Base-by-base conservation (phyloP, 2,329 filamentous ascomycete species). In the Colletotrichum cuscutae region DNA sequence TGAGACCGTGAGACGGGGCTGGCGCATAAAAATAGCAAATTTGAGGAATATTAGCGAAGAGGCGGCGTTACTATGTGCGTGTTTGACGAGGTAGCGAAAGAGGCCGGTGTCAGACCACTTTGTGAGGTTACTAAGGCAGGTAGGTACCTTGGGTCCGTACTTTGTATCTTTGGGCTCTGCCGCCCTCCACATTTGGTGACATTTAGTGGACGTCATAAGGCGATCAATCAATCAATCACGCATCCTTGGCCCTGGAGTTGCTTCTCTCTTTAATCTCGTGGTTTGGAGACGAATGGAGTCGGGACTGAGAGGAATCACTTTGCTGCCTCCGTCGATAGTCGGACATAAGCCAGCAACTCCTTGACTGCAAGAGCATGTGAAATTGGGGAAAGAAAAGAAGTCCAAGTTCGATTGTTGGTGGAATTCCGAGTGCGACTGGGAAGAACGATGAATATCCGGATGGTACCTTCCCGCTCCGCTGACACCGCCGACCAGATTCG, bases 91-190 rank as follows among this genome's bases (percentile, higher is more conserved):
- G 42, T n/a, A 49, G 42, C 42, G 56, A 37, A 57, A 61, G 57
- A 65, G 49, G 32, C 66, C 46, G 61, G 65, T 65, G 67, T 73
- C 71, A 73, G 66, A 73, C 60, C 56, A 73, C 49, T 28, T 49
- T 49, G 19, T 11, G 19, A 49, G 42, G 19, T 49, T 9, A n/a
- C 42, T 9, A n/a, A 22, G 19, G 19, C n/a, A 49, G 7, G 28
- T 54, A 60, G 46, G 66, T 60, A 35, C 56, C 67, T 49, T 22
- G 37, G 37, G 37, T 15, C 13, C 6, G 37, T 42, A 42, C 37
- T 42, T 19, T 19, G 37, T 42, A 42, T 42, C 5, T 42, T 42
- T 42, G 37, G 37, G 37, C 15, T 42, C 37, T 19, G 37, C 37
- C 15, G 15, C 7, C 37, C 66, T 67, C 66, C 71, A 61, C 49